Base-by-base conservation (phyloP, 179 eudicot genomes). In the Camellia oleifera region DNA sequence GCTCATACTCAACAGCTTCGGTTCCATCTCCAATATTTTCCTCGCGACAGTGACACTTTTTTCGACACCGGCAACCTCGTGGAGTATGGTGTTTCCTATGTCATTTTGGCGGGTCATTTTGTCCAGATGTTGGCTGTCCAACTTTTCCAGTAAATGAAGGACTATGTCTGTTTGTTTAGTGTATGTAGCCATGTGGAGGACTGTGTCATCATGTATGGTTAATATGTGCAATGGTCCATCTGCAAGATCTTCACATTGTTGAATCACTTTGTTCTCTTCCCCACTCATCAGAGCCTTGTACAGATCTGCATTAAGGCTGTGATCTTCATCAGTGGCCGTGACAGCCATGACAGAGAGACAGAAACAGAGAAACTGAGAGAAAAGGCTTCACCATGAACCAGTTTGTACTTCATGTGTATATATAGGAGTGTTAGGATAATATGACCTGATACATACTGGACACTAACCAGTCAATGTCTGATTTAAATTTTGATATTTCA, bases 31-130 rank as follows among this genome's bases (percentile, higher is more conserved):
- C 9, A 72, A 11, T 48, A 26, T 72, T 12, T 50, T 60, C 5
- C 0, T 13, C 0, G 84, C 84, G 13, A 61, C 81, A n/a, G 2
- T 1, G 54, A 80, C 13, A n/a, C 48, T 4, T 15, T 14, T 40
- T 26, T 74, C 15, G 13, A 46, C 44, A 4, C 78, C 45, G 57
- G 81, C 78, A 0, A 74, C 65, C 20, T 53, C 84, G 4, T 64
- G 84, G 9, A 78, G 74, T 12, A 72, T 48, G n/a, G 74, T 72
- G 84, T 73, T 78, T 53, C 78, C 77, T 0, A 9, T 7, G 7
- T 0, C 32, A 12, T 66, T 78, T 66, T 15, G 4, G 2, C 4
- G 1, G 5, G 32, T 58, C 69, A 69, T 20, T 17, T 26, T 67
- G 12, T 14, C 0, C 1, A 0, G 1, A 0, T 23, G 40, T 32